Evolutionary conservation across 108 stramenopile species (phyloP).

Genomic region (Aurantiochytrium sp.): DNA sequence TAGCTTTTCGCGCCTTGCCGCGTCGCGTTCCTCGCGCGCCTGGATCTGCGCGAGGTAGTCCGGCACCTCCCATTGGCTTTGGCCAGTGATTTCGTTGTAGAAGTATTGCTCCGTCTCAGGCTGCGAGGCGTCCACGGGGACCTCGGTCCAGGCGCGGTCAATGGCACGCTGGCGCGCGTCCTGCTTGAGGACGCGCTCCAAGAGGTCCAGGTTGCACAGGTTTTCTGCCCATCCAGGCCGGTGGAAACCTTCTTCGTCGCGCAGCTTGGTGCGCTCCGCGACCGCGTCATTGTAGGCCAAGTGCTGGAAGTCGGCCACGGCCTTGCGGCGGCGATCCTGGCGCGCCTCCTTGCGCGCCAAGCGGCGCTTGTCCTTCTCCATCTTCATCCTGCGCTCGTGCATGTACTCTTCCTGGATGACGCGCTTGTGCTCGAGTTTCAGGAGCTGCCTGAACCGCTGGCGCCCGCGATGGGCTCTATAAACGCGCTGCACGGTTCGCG

Average conservation of each 20-base stretch:
- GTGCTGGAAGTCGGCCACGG: not conserved
- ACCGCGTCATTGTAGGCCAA: not conserved
- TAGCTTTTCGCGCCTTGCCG: not conserved
- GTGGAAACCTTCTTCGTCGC: not conserved
- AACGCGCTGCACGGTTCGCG: not conserved
- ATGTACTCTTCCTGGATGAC: slow-evolving; percentile 27
- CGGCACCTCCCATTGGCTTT: not conserved
- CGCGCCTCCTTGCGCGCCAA: not conserved
- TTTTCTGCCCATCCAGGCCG: not conserved
- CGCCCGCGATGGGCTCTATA: not conserved
- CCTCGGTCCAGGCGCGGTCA: not conserved
- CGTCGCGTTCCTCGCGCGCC: not conserved
- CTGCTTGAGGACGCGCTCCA: not conserved
- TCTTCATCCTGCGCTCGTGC: not conserved
- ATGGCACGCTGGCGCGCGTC: not conserved
- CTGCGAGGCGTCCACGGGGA: not conserved
- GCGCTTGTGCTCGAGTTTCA: not conserved
- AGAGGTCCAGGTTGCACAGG: not conserved
- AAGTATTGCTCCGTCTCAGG: not conserved
- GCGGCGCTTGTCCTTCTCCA: not conserved
- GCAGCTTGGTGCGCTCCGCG: not conserved
- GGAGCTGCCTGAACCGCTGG: not conserved
- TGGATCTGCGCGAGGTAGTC: not conserved
- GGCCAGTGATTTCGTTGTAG: not conserved
- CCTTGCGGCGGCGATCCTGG: not conserved